phyloP scores from a whole-genome alignment of 768 basidiomycete species.

The Lactarius sanguifluus region DNA sequence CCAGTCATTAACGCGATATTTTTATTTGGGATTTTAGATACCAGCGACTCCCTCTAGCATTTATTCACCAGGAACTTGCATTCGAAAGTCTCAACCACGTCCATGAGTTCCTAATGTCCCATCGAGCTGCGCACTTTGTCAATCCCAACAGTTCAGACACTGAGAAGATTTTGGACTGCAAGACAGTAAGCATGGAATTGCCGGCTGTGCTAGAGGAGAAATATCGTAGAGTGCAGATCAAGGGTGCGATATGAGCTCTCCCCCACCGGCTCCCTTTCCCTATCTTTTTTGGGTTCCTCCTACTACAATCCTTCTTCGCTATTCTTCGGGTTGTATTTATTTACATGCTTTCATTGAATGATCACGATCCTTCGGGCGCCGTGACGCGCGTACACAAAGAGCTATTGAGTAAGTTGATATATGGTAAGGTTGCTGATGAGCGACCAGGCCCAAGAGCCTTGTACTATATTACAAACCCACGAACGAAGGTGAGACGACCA shows the following conservation, averaged over 20 bases:
- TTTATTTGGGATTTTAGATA: slow-evolving; percentile 58
- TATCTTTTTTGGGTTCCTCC: slow-evolving; percentile 27
- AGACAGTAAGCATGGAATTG: slow-evolving; percentile 55
- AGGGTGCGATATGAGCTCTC: slow-evolving; percentile 75
- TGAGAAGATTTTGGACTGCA: slow-evolving; percentile 73
- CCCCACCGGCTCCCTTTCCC: slow-evolving; percentile 17
- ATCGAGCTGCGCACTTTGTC: slow-evolving; percentile 65
- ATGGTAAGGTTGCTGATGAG: not conserved
- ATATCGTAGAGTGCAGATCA: slow-evolving; percentile 86
- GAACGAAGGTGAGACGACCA: not conserved
- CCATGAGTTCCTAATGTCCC: slow-evolving; percentile 66
- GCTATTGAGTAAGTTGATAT: not conserved
- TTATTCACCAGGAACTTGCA: slow-evolving; percentile 78
- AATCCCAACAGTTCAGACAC: slow-evolving; percentile 61
- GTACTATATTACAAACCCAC: not conserved
- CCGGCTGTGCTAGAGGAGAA: slow-evolving; percentile 70
- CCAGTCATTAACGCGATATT: slow-evolving; percentile 3
- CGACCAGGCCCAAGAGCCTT: not conserved
- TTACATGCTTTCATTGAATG: slow-evolving; percentile 18
- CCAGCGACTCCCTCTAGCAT: slow-evolving; percentile 68
- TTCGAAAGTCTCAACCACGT: slow-evolving; percentile 69
- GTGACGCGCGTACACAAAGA: slow-evolving; percentile 4
- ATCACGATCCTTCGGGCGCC: slow-evolving; percentile 15
- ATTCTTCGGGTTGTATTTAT: slow-evolving; percentile 21
- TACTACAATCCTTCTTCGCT: not conserved